phyloP scores from a whole-genome alignment of 257 asterid genomes.

The Cruciata laevipes region DNA sequence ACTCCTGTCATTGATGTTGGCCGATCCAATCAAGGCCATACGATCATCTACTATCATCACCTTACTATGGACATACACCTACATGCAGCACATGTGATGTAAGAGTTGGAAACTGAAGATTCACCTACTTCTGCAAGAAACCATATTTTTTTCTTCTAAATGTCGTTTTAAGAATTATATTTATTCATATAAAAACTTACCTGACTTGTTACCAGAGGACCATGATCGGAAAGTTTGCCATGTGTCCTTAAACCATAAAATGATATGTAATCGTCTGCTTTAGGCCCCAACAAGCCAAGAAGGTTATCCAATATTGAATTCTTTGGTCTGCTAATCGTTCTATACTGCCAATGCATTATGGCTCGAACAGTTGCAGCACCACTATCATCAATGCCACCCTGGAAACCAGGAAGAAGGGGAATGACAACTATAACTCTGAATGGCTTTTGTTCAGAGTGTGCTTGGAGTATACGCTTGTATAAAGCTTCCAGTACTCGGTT shows the following conservation, averaged over 20 bases:
- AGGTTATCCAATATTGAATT: constrained; percentile 76
- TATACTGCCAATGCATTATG: constrained; percentile 94
- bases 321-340: constrained; percentile 75
- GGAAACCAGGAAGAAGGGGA: constrained; percentile 93
- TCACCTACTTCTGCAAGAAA: neutral
- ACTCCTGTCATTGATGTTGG: constrained; percentile 93
- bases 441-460: constrained; percentile 52
- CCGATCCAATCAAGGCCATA: constrained; percentile 70
- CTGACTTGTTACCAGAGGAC: constrained; percentile 84
- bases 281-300: constrained; percentile 55
- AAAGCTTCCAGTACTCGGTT: constrained; percentile 84
- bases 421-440: constrained; percentile 84
- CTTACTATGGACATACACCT: constrained; percentile 95
- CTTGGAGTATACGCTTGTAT: constrained; percentile 74
- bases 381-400: constrained; percentile 91
- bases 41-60: constrained; percentile 91
- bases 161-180: neutral
- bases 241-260: constrained; percentile 79
- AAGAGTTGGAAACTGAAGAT: neutral
- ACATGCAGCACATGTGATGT: constrained; percentile 9
- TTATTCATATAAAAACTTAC: constrained; percentile 20
- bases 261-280: constrained; percentile 62
- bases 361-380: constrained; percentile 99
- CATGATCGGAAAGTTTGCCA: constrained; percentile 61
- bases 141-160: neutral